Conservation (phyloP, 495 filamentous ascomycete species). For the Podospora comata region DNA sequence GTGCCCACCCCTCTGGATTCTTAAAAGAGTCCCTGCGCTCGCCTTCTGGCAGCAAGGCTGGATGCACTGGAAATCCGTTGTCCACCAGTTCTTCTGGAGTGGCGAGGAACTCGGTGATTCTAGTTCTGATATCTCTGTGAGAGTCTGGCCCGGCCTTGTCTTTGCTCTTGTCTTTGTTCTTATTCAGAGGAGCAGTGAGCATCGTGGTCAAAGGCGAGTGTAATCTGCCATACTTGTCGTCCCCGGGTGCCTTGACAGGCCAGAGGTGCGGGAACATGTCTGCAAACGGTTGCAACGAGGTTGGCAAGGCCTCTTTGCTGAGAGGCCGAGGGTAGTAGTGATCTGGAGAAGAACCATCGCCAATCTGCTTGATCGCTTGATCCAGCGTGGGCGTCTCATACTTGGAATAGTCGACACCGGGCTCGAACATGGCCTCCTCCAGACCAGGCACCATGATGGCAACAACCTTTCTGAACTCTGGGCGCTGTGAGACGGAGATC, state of each 20-base stretch:
- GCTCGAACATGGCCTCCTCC: conserved; percentile 85
- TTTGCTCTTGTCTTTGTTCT: conserved; percentile 56
- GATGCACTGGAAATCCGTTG: conserved; percentile 78
- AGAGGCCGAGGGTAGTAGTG: conserved; percentile 74
- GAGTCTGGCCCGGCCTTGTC: conserved; percentile 55
- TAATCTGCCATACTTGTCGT: conserved; percentile 72
- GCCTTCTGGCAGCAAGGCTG: conserved; percentile 53
- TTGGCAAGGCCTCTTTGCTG: conserved; percentile 55
- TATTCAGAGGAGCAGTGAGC: conserved; percentile 62
- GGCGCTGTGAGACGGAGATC: conserved; percentile 74
- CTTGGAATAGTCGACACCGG: conserved; percentile 51
- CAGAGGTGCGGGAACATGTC: conserved; percentile 83
- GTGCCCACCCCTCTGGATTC: conserved; percentile 72
- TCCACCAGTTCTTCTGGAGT: conserved; percentile 70
- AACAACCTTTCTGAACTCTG: conserved; percentile 75
- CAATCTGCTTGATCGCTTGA: conserved; percentile 33
- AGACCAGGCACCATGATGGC: conserved; percentile 92
- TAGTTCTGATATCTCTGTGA: conserved; percentile 67
- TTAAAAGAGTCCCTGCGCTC: conserved; percentile 45
- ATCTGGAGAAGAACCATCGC: conserved; percentile 46
- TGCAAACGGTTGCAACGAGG: conserved; percentile 65
- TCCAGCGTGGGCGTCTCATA: conserved; percentile 37
- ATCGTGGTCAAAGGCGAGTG: conserved; percentile 81
- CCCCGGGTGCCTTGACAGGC: conserved; percentile 83
- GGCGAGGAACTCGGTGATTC: conserved; percentile 72